phyloP scores from a whole-genome alignment of 441 rosid species.

The Pelargonium australe region DNA sequence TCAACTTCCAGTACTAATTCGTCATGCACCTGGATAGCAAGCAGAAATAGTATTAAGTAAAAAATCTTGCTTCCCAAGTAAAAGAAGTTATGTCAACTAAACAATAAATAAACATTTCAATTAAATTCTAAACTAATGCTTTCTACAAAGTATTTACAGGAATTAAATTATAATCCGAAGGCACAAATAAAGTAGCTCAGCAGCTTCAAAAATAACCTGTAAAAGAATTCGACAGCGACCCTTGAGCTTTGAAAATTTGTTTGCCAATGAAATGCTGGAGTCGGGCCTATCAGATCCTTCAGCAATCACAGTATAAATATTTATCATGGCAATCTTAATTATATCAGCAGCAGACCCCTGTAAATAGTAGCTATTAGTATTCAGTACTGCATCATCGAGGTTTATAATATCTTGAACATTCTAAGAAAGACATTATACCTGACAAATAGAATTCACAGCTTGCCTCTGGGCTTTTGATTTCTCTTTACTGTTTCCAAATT shows the following conservation, averaged over 20 bases:
- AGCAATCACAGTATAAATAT: slow-evolving; percentile 49
- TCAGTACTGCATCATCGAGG: slow-evolving; percentile 16
- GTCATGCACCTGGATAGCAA: slow-evolving; percentile 68
- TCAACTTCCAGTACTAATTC: slow-evolving; percentile 89
- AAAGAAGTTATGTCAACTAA: too few relatives aligned
- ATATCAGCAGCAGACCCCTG: slow-evolving; percentile 98
- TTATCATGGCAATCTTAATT: slow-evolving; percentile 93
- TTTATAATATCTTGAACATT: slow-evolving; percentile 2
- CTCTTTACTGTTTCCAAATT: slow-evolving; percentile 72
- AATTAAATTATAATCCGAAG: neutral
- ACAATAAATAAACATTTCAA: too few relatives aligned
- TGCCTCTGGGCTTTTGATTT: slow-evolving; percentile 94
- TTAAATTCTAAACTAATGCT: neutral
- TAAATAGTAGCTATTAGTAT: slow-evolving; percentile 17
- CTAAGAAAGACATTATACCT: slow-evolving; percentile 39
- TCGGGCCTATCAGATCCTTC: slow-evolving; percentile 35
- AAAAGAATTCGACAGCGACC: slow-evolving; percentile 75
- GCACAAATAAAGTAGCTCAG: neutral
- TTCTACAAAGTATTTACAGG: neutral
- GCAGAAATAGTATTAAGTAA: slow-evolving; percentile 3
- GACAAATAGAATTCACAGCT: slow-evolving; percentile 96
- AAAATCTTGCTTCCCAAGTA: neutral
- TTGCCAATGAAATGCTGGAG: slow-evolving; percentile 35
- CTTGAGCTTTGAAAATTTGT: slow-evolving; percentile 58
- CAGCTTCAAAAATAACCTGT: slow-evolving; percentile 48